Base-by-base conservation (phyloP, 495 filamentous ascomycete genomes). In the Alectoria sarmentosa region DNA sequence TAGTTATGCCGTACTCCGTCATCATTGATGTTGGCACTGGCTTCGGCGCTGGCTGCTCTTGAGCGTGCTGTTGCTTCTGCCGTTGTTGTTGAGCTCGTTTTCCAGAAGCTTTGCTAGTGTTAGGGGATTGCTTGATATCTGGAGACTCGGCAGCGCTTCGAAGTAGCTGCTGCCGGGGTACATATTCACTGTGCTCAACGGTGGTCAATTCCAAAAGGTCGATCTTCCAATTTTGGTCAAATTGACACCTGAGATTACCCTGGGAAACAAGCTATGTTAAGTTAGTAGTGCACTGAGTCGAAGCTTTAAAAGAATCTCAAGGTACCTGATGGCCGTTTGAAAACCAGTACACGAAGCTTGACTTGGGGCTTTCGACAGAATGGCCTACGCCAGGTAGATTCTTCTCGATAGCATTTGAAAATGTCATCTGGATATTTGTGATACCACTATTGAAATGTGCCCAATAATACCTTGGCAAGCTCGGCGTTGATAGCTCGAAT, bases 401-500 rank as follows among this genome's bases (percentile, higher is more conserved):
- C 28, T 76, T 79, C 64, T 92, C 88, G 55, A 75, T 78, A 32
- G 79, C 72, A 19, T 70, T 75, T 66, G 85, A 83, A 58, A 91
- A 77, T 23, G 89, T 80, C 78, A 96, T 82, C 71, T 94, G 90
- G 58, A 96, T 89, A 28, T 82, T 85, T 57, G 80, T 83, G 44
- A 96, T 85, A 8, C 90, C 90, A 62, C 88, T 92, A n/a, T 87
- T 85, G 69, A 90, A 95, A 67, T 92, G 88, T 0, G 87, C 90
- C 58, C 86, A 78, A 72, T 93, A 95, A 68, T 90, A 96, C 58
- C 90, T 85, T 21, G 92, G 81, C 26, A 96, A 74, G 1, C 88
- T 86, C 11, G 89, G 81, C 38, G 84, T 87, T 4, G 85, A 80
- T 52, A 96, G 89, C 68, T 93, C 90, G 64, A 88, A 94, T 60